Evolutionary conservation across 345 rosid species (phyloP), one percentile per base, ranked within the genome.

Genomic region (Ceriops tagal): DNA sequence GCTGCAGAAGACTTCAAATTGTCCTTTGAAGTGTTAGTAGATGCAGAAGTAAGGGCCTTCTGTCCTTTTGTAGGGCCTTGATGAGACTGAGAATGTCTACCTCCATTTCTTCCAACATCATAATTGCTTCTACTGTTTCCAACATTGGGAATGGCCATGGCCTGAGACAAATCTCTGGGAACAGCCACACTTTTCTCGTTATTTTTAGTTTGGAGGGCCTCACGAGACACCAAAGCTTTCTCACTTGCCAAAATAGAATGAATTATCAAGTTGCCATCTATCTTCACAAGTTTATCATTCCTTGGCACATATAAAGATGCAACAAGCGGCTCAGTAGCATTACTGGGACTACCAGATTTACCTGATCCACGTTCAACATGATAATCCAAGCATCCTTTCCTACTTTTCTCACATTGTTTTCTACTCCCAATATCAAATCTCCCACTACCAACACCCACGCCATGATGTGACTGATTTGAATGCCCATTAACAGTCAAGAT

Each of bases 271-370:
- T 96, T 96, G 56, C 99, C 99, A 67, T 96, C 97, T 73, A 96
- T 96, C 84, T 96, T 96, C 75, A 92, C 91, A 74, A 96, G 99
- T 82, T 89, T 90, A 73, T 96, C 96, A 76, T 96, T 96, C 83
- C 96, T 87, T 1, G 98, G 98, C 15, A 96, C 99, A 82, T 84
- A 96, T 57, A 96, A 83, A 58, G 99, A 90, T 43, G 99, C 98
- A 70, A 81, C 88, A 62, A 96, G 85, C 6, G 87, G 90, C 82
- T 86, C 89, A 69, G 92, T 95, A 0, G 76, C 80, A 77, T 93
- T 89, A 53, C 76, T 75, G 53, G 37, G 62, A 70, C 52, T 72
- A 59, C 52, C 75, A 71, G 64, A 66, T 57, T 78, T 71, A 46
- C 57, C 77, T 3, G 74, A 56, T 66, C 62, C 69, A 7, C 73